phyloP scores from a whole-genome alignment of 164 flowering plant species.

The Vitis riparia region DNA sequence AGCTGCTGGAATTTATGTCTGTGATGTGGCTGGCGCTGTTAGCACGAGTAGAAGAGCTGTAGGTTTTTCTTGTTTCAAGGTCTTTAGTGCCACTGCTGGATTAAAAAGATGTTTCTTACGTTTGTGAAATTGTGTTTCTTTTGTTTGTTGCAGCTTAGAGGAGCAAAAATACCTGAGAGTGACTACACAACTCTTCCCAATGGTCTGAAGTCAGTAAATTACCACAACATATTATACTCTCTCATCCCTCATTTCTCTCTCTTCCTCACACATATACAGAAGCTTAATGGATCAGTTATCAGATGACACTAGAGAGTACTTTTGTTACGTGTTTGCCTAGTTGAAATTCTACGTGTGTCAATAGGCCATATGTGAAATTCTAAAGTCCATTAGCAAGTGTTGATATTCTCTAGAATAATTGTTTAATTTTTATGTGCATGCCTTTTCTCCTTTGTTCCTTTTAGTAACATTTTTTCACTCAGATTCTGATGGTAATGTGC shows the following conservation, averaged over 20 bases:
- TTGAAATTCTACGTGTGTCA: not conserved
- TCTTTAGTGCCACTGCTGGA: not conserved
- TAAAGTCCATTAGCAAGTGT: not conserved
- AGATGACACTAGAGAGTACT: not conserved
- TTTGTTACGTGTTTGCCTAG: too few species aligned
- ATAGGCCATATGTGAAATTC: not conserved
- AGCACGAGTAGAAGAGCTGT: slow-evolving; percentile 97
- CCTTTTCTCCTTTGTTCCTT: not conserved
- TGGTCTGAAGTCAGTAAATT: slow-evolving; percentile 78
- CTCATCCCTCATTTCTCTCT: not conserved
- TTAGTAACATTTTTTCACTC: not conserved
- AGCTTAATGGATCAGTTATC: not conserved
- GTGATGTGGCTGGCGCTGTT: slow-evolving; percentile 67
- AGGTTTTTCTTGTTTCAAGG: slow-evolving; percentile 21
- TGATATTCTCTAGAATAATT: too few species aligned
- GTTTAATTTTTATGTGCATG: too few species aligned
- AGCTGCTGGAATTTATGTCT: slow-evolving; percentile 40
- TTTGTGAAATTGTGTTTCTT: not conserved
- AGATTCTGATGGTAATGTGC: not conserved
- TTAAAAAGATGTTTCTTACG: not conserved
- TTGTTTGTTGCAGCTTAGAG: slow-evolving; percentile 68
- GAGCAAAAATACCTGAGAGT: slow-evolving; percentile 85
- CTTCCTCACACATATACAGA: not conserved
- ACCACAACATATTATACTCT: not conserved
- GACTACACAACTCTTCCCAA: slow-evolving; percentile 81